These are phyloP conservation scores for Globisporangium rhizosaccharum DNA, from an alignment of 352 stramenopile genomes.

Conservation along the genomic window DNA sequence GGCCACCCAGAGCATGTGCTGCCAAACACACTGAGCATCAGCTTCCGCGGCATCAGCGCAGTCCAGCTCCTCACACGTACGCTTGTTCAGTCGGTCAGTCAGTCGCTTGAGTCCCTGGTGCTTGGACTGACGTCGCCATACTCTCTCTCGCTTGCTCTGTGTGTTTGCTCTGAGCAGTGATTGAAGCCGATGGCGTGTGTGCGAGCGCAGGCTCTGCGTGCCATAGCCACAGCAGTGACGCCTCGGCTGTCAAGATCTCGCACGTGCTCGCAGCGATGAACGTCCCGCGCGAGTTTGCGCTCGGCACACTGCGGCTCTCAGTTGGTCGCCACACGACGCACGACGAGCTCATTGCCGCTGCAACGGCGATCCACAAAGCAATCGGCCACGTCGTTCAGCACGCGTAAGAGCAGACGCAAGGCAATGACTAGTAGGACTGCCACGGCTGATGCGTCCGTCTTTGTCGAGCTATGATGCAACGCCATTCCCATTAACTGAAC, in stretches of 20 bases:
- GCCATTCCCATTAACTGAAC: background rate
- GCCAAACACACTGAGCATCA: conserved; percentile 96
- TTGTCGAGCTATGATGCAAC: too few species aligned
- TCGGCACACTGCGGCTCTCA: conserved; percentile 93
- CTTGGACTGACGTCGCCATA: background rate
- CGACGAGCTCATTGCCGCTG: conserved; percentile 83
- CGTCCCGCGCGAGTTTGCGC: conserved; percentile 81
- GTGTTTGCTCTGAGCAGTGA: conserved; percentile 22
- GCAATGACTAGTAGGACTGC: too few species aligned
- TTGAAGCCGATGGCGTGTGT: conserved; percentile 82
- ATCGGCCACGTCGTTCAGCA: conserved; percentile 31
- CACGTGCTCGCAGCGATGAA: conserved; percentile 92
- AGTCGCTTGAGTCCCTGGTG: background rate
- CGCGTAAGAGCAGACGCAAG: background rate
- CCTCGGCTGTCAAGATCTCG: conserved; percentile 64
- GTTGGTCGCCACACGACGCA: conserved; percentile 88
- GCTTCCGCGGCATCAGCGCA: conserved; percentile 85
- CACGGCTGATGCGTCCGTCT: background rate
- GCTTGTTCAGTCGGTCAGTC: conserved; percentile 2
- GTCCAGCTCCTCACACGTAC: conserved; percentile 76
- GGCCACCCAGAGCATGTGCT: conserved; percentile 79
- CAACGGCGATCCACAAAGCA: conserved; percentile 70
- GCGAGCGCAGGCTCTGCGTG: conserved; percentile 93
- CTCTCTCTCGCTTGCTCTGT: background rate
- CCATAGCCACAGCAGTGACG: conserved; percentile 69